Base-by-base conservation (phyloP, 2,329 filamentous ascomycete species). In the Scedosporium minutisporum region DNA sequence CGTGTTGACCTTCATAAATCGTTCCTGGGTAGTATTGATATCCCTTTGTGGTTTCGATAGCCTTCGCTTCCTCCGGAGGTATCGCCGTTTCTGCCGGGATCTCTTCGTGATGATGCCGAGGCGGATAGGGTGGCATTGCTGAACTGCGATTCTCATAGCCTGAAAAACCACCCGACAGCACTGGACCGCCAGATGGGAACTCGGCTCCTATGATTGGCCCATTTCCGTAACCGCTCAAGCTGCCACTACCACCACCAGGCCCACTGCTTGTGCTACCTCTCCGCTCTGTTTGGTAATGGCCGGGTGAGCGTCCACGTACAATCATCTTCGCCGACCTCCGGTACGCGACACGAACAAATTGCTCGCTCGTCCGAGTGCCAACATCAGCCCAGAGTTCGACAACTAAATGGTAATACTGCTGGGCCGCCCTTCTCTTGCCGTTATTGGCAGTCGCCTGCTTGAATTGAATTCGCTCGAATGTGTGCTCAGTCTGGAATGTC, bases 381-480 rank as follows among this genome's bases (percentile, higher is more conserved):
- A 91, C 77, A 66, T 93, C 87, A 6, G 84, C 90, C 74, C 86
- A 91, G 1, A 96, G 83, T 71, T 96, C 91, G 3, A 96, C 87
- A 57, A 96, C 84, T n/a, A 97, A 80, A 69, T 95, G 90, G 70
- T 96, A 96, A 73, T 92, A 96, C 69, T 96, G 93, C 71, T 97
- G 92, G 18, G 92, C 91, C 1, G 92, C 92, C 63, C 93, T 82
- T 67, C 93, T 83, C 73, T 96, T 96, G 57, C 92, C 92, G 67
- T 97, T 97, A 76, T 96, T 97, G 25, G 91, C 91, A 0, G 92
- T 96, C 1, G 93, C 92, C 66, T 91, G 90, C 73, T 96, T 96
- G 82, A 96, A 97, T 69, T 96, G 92, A 60, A 96, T 95, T 10
- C 93, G 87, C 71, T 96, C 92, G 71, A 96, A 97, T 0, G 81